Evolutionary conservation across 768 basidiomycete species (phyloP), one percentile per base, ranked within the genome.

Genomic region (Panaeolus cyanescens): DNA sequence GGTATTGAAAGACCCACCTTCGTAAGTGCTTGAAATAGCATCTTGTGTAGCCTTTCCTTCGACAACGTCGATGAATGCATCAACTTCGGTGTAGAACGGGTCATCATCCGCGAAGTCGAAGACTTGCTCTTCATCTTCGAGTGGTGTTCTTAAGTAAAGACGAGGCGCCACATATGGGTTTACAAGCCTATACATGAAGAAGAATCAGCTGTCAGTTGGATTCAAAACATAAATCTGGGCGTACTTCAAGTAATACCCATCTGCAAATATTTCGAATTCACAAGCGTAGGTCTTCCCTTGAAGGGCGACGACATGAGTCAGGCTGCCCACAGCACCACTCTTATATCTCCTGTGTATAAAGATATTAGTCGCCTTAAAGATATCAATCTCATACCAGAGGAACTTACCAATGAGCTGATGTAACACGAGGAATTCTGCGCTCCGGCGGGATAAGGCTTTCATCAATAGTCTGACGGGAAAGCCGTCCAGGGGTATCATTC

Each of bases 131-230:
- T 81, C 75, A 69, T 93, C 92, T 69, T 88, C 88, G 55, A 90
- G 92, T 5, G 92, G 92, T 69, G 80, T 85, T 68, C 96, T 92
- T 64, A 98, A 81, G 71, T 90, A 89, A 33, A 99, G 86, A 5
- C 90, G 83, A 6, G 96, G 96, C 67, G 90, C 86, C 59, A 96
- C 92, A 77, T 99, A 99, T 15, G 96, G 96, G 76, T 99, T 92
- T 55, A 92, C 88, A 37, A 93, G 83, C 73, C 91, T 92, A 59
- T 13, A 53, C 22, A 56, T 58, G 40, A 63, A 60, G 58, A 50
- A 40, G 32, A 20, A 10, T 36, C 58, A 34, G 9, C 9, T n/a
- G 58, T 50, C 13, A 20, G 19, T 8, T 42, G 7, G 30, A 36
- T 32, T 33, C 9, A 31, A 31, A 13, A 28, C 7, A 36, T 20